phyloP scores from a whole-genome alignment of 768 basidiomycete genomes.

The Tulasnella sp. region DNA sequence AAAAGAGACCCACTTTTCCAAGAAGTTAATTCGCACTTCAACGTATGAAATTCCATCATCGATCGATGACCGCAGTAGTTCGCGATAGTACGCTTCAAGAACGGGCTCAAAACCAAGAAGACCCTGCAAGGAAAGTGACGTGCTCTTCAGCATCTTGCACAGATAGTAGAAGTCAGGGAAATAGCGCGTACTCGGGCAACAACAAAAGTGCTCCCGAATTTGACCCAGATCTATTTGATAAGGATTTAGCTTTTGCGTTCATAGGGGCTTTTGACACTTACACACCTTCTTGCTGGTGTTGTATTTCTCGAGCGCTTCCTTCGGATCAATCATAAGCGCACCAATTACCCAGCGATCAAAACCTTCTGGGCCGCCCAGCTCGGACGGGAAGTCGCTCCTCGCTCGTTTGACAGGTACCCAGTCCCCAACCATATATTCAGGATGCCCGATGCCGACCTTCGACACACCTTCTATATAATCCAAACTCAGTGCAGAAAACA shows the following conservation, averaged over 20 bases:
- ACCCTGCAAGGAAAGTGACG: no score
- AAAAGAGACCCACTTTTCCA: constrained; percentile 35
- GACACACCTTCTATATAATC: constrained; percentile 18
- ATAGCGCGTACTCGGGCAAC: constrained; percentile 42
- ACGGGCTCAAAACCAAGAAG: constrained; percentile 45
- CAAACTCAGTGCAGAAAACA: constrained; percentile 42
- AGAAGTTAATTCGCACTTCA: constrained; percentile 60
- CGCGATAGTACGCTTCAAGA: constrained; percentile 47
- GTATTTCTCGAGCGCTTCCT: constrained; percentile 61
- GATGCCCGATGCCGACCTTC: constrained; percentile 31
- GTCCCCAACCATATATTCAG: constrained; percentile 33
- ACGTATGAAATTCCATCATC: constrained; percentile 64
- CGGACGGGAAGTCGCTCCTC: constrained; percentile 39
- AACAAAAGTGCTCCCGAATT: constrained; percentile 48
- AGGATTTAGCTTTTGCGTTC: neutral
- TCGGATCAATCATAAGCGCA: constrained; percentile 55
- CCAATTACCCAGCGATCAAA: constrained; percentile 60
- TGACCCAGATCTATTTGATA: constrained; percentile 66
- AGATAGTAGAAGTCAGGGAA: constrained; percentile 5
- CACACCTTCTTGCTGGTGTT: constrained; percentile 55
- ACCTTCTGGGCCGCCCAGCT: constrained; percentile 41
- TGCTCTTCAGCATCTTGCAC: no score
- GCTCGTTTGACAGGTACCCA: constrained; percentile 52
- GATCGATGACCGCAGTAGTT: constrained; percentile 51
- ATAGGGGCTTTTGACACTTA: no score